Conservation (phyloP, 1,284 basidiomycete species). For the Pterulicium gracile region DNA sequence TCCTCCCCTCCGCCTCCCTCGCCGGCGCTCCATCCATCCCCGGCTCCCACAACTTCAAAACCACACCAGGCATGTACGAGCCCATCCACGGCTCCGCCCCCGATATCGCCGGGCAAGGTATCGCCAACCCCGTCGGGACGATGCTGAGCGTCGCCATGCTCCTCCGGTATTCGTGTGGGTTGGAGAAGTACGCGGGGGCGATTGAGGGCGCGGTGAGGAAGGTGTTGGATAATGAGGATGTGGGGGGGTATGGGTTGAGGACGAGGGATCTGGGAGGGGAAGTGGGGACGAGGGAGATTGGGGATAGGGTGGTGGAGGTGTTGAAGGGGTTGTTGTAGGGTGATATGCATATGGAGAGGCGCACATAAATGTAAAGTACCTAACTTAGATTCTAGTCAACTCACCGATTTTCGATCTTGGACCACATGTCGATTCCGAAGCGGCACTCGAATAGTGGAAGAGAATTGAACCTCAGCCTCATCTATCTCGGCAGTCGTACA, state of each 20-base stretch:
- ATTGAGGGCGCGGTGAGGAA: constrained; percentile 87
- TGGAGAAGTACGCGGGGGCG: constrained; percentile 72
- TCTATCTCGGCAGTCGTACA: too few species aligned
- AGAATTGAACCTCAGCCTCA: too few species aligned
- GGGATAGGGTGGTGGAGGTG: constrained; percentile 75
- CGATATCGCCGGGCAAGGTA: constrained; percentile 90
- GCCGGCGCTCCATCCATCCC: constrained; percentile 81
- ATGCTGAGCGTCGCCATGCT: constrained; percentile 96
- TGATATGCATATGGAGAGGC: background rate
- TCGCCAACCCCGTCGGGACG: constrained; percentile 96
- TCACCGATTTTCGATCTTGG: too few species aligned
- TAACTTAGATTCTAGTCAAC: too few species aligned
- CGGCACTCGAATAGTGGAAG: too few species aligned
- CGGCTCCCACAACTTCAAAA: constrained; percentile 54
- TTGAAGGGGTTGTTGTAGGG: constrained; percentile 54
- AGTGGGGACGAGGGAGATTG: constrained; percentile 68
- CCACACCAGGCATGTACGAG: constrained; percentile 86
- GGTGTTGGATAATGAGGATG: constrained; percentile 66
- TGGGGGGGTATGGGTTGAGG: constrained; percentile 73
- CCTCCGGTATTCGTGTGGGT: constrained; percentile 87
- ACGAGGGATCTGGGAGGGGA: constrained; percentile 87
- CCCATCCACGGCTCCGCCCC: constrained; percentile 95
- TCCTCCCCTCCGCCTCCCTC: constrained; percentile 92
- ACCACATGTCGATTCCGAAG: too few species aligned
- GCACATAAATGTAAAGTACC: too few species aligned